A percentile compares a stretch with the other conserved stretches of the same genome.
Evolutionary conservation across 139 green algal genomes (phyloP).

Genomic region (Spirogloea muscicola): DNA sequence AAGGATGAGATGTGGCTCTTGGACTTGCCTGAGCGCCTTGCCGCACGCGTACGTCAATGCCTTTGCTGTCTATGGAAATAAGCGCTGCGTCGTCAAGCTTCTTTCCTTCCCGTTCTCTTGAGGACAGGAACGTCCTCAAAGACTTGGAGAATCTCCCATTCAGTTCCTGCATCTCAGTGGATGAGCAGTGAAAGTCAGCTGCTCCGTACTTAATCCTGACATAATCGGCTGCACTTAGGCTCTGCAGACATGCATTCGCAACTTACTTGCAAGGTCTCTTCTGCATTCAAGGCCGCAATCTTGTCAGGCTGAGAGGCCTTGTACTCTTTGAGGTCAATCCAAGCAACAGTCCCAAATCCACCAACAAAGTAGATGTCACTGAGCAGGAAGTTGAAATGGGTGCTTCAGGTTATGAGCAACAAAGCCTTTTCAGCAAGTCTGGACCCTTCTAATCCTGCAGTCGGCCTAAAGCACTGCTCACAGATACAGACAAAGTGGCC

Average conservation of each 20-base stretch:
- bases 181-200: background rate
- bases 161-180: background rate
- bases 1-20: too few species aligned
- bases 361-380: conserved; percentile 98
- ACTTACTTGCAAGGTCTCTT: conserved; percentile 47
- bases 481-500: too few species aligned
- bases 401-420: too few species aligned
- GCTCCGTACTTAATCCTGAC: background rate
- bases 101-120: conserved; percentile 3
- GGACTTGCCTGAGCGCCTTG: conserved; percentile 23
- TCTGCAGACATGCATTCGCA: background rate
- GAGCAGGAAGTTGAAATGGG: background rate
- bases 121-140: conserved; percentile 58
- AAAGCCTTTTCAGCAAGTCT: too few species aligned
- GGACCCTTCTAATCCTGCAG: too few species aligned
- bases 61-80: conserved; percentile 86
- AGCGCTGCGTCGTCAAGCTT: conserved; percentile 70
- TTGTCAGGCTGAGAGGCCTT: conserved; percentile 67
- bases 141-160: conserved; percentile 41
- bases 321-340: conserved; percentile 89
- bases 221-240: background rate
- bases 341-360: conserved; percentile 89
- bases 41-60: conserved; percentile 82
- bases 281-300: conserved; percentile 51
- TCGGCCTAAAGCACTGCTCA: too few species aligned